Percentiles rank a stretch among this genome's conserved stretches.
These are phyloP conservation scores for Pseudoneurospora amorphoporcata DNA, from an alignment of 495 filamentous ascomycete species.

Conservation along the genomic window DNA sequence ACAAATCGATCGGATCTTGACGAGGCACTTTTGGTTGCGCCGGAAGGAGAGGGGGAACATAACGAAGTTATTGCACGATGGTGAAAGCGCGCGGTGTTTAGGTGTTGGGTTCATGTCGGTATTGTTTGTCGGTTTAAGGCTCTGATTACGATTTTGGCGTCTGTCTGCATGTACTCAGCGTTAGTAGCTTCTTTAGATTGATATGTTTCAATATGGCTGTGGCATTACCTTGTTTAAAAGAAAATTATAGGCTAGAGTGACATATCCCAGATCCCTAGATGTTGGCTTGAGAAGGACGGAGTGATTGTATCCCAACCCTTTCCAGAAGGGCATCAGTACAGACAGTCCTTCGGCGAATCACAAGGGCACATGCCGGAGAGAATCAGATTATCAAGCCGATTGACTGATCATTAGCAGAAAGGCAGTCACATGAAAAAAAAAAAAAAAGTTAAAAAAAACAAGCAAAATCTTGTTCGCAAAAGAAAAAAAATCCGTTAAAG, in stretches of 20 bases:
- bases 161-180: background rate
- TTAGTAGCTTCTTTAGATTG: background rate
- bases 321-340: background rate
- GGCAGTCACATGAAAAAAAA: background rate
- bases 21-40: too few species aligned
- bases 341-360: background rate
- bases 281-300: background rate
- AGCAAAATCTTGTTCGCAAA: background rate
- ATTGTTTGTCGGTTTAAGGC: background rate
- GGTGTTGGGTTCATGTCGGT: background rate
- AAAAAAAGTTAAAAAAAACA: background rate
- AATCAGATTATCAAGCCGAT: background rate
- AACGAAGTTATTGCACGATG: background rate
- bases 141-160: background rate
- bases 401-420: background rate
- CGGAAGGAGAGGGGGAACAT: background rate
- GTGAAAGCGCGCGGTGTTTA: background rate
- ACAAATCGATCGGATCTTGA: background rate
- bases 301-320: background rate
- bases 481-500: background rate
- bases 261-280: background rate
- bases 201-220: background rate
- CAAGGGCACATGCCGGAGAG: background rate
- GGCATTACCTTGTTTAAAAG: background rate
- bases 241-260: background rate